Evolutionary conservation across 2,329 filamentous ascomycete genomes (phyloP).

Genomic region (Rutstroemia sp.): DNA sequence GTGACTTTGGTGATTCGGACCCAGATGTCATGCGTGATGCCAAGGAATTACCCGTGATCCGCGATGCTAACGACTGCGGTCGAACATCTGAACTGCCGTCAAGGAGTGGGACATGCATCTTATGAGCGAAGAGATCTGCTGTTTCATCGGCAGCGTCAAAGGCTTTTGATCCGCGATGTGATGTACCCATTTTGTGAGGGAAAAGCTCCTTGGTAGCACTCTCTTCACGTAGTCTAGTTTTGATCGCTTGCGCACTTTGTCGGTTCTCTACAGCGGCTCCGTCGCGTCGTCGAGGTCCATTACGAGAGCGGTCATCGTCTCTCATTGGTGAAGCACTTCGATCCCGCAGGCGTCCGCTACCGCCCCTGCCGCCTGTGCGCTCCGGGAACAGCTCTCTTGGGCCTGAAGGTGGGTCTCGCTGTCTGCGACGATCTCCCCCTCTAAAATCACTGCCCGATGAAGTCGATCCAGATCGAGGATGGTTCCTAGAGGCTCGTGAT

Average conservation of each 20-base stretch:
- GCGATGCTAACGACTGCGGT: constrained; percentile 16
- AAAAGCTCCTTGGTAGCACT: constrained; percentile 44
- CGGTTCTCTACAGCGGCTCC: constrained; percentile 32
- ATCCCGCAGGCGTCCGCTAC: constrained; percentile 25
- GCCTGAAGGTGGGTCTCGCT: constrained; percentile 9
- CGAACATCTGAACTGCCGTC: constrained; percentile 35
- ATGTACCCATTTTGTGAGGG: constrained; percentile 37
- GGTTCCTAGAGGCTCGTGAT: constrained; percentile 26
- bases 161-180: constrained; percentile 41
- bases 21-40: constrained; percentile 3
- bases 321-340: constrained; percentile 29
- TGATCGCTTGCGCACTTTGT: constrained; percentile 39
- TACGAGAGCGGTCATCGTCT: constrained; percentile 31
- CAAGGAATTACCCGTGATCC: constrained; percentile 24
- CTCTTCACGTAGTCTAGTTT: constrained; percentile 25
- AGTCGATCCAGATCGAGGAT: constrained; percentile 26
- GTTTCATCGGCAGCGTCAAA: constrained; percentile 48
- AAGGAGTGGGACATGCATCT: constrained; percentile 41
- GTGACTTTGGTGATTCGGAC: constrained; percentile 25
- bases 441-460: constrained; percentile 28
- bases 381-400: constrained; percentile 57
- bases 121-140: constrained; percentile 41
- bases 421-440: constrained; percentile 9
- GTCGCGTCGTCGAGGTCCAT: constrained; percentile 27
- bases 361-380: constrained; percentile 19